Base-by-base conservation (phyloP, 305 asterid species). In the Fraxinus sp. region DNA sequence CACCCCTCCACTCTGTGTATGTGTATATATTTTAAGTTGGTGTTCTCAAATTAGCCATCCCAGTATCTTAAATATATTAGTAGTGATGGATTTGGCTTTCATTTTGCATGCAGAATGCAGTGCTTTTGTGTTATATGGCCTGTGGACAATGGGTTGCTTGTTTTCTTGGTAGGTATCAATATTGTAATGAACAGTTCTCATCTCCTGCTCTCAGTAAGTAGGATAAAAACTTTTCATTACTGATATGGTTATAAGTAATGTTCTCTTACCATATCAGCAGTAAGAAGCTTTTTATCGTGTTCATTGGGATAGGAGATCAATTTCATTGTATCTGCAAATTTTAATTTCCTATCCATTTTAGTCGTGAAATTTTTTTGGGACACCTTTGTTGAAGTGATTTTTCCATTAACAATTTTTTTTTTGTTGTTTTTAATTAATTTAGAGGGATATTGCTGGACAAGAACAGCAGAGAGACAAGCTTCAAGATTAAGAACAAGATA, bases 371-470 rank as follows among this genome's bases (percentile, higher is more conserved):
- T 64, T 64, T 6, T 9, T 9, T 8, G 30, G 30, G 32, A 57
- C 14, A 20, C 33, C 16, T 62, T 24, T 20, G 10, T 64, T 20
- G 70, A 59, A 59, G 70, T 57, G 28, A 20, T 7, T 57, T 57
- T 57, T 57, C 30, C 7, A 57, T 57, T 18, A 57, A 57, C 3
- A 20, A 30, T 30, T 30, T 30, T 30, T 30, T 30, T 30, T 30
- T 30, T 30, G 2, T 28, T 28, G 33, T 30, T 6, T 10, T 9
- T 13, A 46, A 46, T 49, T 49, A 49, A 49, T 55, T 22, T 82
- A 96, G 99, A 96, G 97, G 98, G 98, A 6, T 94, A 93, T 86
- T 96, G 98, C 81, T 96, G 98, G 98, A 92, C 97, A 79, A 93
- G 98, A 89, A 94, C 99, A 7, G 98, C 93, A 14, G 98, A 93